Evolutionary conservation across 1,139 yeast species (phyloP).

Genomic region (Suhomyces wounanorum): DNA sequence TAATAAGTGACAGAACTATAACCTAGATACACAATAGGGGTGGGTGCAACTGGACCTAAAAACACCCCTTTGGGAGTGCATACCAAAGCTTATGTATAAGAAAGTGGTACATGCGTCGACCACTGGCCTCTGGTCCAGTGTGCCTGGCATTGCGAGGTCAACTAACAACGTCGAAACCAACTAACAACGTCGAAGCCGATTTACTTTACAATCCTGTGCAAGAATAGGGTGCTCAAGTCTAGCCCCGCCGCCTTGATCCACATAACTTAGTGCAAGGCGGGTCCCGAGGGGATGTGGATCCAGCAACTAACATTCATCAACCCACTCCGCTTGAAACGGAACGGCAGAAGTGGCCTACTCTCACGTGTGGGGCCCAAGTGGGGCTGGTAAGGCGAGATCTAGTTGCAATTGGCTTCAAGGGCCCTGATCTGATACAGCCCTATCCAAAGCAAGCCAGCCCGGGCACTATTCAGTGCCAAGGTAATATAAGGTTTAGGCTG

Average conservation of each 20-base stretch:
- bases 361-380: neutral
- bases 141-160: neutral
- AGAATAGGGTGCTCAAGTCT: neutral
- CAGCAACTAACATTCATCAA: neutral
- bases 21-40: conserved; percentile 1
- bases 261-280: neutral
- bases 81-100: neutral
- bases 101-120: neutral
- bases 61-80: neutral
- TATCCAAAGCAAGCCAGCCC: neutral
- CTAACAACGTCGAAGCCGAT: neutral
- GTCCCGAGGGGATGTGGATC: conserved; percentile 1
- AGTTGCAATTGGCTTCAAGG: conserved; percentile 2
- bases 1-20: conserved; percentile 6
- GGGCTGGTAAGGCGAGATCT: neutral
- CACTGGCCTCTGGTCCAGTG: neutral
- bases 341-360: neutral
- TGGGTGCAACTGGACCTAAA: neutral
- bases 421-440: conserved; percentile 4
- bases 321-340: neutral
- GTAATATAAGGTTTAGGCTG: conserved; percentile 1
- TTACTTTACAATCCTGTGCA: neutral
- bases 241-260: conserved; percentile 1
- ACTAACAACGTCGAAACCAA: neutral
- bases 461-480: neutral